Evolutionary conservation across 169 alveolate genomes (phyloP).

Genomic region (Cryptosporidium parvum): DNA sequence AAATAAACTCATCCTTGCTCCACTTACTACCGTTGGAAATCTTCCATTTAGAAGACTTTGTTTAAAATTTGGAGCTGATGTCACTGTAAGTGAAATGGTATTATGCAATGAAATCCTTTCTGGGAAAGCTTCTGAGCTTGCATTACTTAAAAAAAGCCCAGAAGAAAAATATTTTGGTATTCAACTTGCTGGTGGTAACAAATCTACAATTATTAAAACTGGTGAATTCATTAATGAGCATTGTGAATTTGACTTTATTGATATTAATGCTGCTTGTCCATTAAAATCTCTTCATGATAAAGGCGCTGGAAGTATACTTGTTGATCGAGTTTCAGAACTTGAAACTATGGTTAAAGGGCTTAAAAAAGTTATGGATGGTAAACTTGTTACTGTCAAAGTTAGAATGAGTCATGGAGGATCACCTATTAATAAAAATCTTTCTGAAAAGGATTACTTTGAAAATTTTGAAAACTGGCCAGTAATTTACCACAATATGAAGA

Average conservation of each 20-base stretch:
- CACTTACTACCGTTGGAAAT: conserved; percentile 85
- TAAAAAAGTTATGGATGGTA: conserved; percentile 75
- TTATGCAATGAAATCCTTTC: conserved; percentile 82
- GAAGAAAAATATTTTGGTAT: conserved; percentile 87
- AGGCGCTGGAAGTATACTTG: conserved; percentile 79
- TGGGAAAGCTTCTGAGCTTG: conserved; percentile 85
- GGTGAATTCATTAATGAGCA: conserved; percentile 77
- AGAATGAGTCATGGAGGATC: conserved; percentile 81
- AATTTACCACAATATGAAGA: conserved; percentile 73
- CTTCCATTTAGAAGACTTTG: conserved; percentile 83
- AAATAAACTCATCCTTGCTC: conserved; percentile 78
- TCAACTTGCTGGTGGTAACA: conserved; percentile 82
- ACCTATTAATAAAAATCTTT: conserved; percentile 59
- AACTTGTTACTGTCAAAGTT: conserved; percentile 81
- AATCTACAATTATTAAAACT: conserved; percentile 76
- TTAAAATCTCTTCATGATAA: conserved; percentile 83
- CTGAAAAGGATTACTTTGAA: conserved; percentile 10
- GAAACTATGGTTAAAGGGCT: conserved; percentile 76
- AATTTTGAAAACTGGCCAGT: conserved; percentile 76
- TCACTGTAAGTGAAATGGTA: conserved; percentile 85
- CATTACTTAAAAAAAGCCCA: conserved; percentile 81
- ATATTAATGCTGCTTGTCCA: conserved; percentile 88
- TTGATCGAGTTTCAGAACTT: conserved; percentile 75
- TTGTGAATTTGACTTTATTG: conserved; percentile 81
- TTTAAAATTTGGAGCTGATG: conserved; percentile 58